Evolutionary conservation across 2,329 filamentous ascomycete genomes (phyloP), one percentile per base, ranked within the genome.

Genomic region (Sphaerostilbella broomeana): DNA sequence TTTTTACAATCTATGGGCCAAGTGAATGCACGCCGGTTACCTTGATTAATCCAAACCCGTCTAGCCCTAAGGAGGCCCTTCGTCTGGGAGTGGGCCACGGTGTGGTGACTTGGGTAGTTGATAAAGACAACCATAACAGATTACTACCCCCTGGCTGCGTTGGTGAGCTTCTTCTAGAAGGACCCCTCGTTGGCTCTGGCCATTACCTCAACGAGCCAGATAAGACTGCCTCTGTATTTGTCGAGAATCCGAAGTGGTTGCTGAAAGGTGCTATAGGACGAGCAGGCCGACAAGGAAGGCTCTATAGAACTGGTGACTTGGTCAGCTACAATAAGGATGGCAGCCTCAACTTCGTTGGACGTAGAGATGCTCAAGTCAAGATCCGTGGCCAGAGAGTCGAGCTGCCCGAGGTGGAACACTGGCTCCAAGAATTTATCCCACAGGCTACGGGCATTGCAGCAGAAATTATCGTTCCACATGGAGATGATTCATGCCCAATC

Each of bases 251-350:
- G 21, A 59, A 62, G 0, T 56, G 49, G 48, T 39, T 53, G 0
- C 8, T 29, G 2, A 2, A 31, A 4, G 32, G 42, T 3, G 7
- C 16, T 1, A 11, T 7, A 8, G n/a, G 5, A 4, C 45, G 53
- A 1, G 40, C 58, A 0, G n/a, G 33, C 2, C 46, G 34, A 6
- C 20, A 12, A 5, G 38, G 42, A 2, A 25, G 52, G 4, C 26
- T 67, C 6, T 75, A 71, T 48, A 66, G 65, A 42, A 72, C 70
- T 2, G 71, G 71, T 5, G 71, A 75, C 47, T 54, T 75, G 2
- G 70, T 59, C 2, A 48, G 50, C 18, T 69, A 70, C 26, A 55
- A 64, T 24, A 48, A 53, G 0, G 62, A 71, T 26, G 66, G 67
- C 0, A 35, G 51, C 40, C n/a, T n/a, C n/a, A n/a, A n/a, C n/a